These are phyloP conservation scores for Vicia villosa DNA, from an alignment of 306 rosid genomes.

Conservation along the genomic window DNA sequence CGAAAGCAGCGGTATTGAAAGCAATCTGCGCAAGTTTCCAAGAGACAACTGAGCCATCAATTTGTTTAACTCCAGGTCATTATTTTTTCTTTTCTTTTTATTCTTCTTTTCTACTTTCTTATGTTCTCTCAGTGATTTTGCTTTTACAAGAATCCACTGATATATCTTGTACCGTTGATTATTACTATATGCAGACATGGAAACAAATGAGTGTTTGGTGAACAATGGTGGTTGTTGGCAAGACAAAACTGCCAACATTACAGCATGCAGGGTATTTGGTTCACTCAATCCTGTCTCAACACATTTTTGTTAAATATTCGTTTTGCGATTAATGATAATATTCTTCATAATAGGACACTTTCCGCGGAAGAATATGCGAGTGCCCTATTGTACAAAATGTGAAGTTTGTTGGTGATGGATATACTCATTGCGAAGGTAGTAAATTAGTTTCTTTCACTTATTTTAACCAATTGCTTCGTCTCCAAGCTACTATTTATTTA, in stretches of 20 bases:
- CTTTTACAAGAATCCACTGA: no score
- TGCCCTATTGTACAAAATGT: constrained; percentile 88
- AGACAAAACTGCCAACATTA: constrained; percentile 69
- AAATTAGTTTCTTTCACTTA: no score
- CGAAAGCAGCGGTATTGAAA: constrained; percentile 82
- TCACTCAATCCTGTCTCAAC: constrained; percentile 6
- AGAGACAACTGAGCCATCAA: constrained; percentile 91
- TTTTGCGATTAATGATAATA: neutral
- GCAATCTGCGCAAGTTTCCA: constrained; percentile 89
- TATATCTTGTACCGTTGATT: constrained; percentile 1
- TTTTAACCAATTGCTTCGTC: constrained; percentile 9
- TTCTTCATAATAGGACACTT: constrained; percentile 67
- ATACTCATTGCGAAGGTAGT: constrained; percentile 85
- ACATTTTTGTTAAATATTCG: constrained; percentile 14
- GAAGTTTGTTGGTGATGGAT: constrained; percentile 85
- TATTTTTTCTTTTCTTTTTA: constrained; percentile 24
- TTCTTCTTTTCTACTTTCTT: neutral
- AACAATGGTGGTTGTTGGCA: constrained; percentile 98
- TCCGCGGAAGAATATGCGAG: constrained; percentile 93
- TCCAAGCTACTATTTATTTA: neutral
- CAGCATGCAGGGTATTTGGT: constrained; percentile 87
- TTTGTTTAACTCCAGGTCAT: constrained; percentile 84
- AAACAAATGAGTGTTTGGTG: constrained; percentile 84
- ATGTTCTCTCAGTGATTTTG: neutral
- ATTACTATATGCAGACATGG: constrained; percentile 56